Evolutionary conservation across 495 filamentous ascomycete species (phyloP), one percentile per base, ranked within the genome.

Genomic region (Pyrenopolyporus hunteri): DNA sequence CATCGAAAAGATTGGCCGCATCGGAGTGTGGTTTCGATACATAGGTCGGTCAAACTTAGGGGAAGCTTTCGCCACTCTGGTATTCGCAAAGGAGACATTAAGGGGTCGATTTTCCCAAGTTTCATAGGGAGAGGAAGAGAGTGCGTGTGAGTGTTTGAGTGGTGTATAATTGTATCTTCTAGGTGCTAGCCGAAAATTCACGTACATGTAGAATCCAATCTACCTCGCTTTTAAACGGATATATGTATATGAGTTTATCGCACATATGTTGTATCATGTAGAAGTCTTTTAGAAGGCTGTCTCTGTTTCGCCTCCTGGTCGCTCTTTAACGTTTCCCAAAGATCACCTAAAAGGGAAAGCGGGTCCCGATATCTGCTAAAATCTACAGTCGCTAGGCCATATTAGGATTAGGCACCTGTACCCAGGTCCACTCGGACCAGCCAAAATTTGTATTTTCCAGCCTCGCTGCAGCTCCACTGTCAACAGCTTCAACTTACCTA

Each of bases 1-100:
- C 94, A 98, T 78, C 94, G 80, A 70, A 96, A 97, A 2, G 92
- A 93, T 68, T 97, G 93, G 14, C 93, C 93, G 70, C 92, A 96
- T 45, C 91, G 86, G 11, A 97, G 78, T 0, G 91, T 95, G 0
- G 93, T 97, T 66, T 95, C 89, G 52, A 97, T 89, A 60, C 90
- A 96, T 23, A 97, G 83, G 70, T 97, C 93, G 22, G 83, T 80
- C 20, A 95, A 76, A 59, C 82, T 89, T 37, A 96, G 75, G 31
- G 92, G 89, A 51, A 96, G 80, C 76, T 89, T 92, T 39, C 82
- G 83, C 91, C 92, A 96, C 62, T 90, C 87, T 16, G 83, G 77
- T 25, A 82, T 67, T 29, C 70, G 68, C 37, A 63, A 59, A 11
- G 67, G 54, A 13, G 56, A 37, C 74, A 75, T 74, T 7, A 23